These are phyloP conservation scores for Neurospora africana DNA, from an alignment of 495 filamentous ascomycete genomes.

Conservation along the genomic window DNA sequence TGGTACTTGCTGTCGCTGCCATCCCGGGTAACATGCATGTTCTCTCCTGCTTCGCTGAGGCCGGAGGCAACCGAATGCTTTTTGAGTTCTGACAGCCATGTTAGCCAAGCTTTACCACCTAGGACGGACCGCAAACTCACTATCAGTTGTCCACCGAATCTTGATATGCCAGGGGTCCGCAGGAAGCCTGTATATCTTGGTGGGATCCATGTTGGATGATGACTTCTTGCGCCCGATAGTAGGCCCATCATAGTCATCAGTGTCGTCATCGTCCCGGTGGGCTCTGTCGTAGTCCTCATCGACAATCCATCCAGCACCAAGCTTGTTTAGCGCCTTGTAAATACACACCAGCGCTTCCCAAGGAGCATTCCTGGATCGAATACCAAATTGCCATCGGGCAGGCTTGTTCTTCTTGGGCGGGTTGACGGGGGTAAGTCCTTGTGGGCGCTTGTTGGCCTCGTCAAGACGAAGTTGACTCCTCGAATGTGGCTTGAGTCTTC, in stretches of 20 bases:
- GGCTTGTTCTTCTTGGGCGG: constrained; percentile 54
- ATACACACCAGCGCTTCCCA: constrained; percentile 89
- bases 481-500: constrained; percentile 70
- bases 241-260: not conserved
- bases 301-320: constrained; percentile 75
- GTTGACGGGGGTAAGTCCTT: constrained; percentile 48
- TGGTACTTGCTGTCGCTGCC: constrained; percentile 32
- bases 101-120: constrained; percentile 8
- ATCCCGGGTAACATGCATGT: constrained; percentile 27
- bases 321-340: constrained; percentile 76
- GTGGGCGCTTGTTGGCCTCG: constrained; percentile 54
- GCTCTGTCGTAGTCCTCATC: constrained; percentile 43
- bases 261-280: constrained; percentile 7
- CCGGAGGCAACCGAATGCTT: constrained; percentile 26
- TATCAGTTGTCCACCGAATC: constrained; percentile 73
- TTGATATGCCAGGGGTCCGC: constrained; percentile 94
- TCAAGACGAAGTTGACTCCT: constrained; percentile 48
- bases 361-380: constrained; percentile 83
- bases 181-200: constrained; percentile 58
- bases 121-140: constrained; percentile 37
- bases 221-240: constrained; percentile 10
- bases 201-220: constrained; percentile 20
- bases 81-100: constrained; percentile 22
- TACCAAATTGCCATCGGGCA: constrained; percentile 95
- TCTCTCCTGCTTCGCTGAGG: constrained; percentile 23